Evolutionary conservation across 2,329 filamentous ascomycete genomes (phyloP).

Genomic region (Acarospora socialis): DNA sequence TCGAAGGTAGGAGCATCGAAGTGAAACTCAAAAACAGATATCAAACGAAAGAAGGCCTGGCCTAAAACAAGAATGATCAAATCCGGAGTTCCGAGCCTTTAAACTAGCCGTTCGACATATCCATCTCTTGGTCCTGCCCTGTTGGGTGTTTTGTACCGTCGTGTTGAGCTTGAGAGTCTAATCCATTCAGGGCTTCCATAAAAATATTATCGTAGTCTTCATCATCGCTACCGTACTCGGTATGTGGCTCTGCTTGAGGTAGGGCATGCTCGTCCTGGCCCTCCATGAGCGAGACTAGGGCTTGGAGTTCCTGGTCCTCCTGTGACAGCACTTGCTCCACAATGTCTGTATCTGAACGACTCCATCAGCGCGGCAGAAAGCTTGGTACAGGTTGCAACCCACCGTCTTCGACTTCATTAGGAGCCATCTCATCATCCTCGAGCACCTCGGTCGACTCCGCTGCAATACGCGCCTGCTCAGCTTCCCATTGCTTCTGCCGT

Average conservation of each 20-base stretch:
- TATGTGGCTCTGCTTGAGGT: slow-evolving; percentile 11
- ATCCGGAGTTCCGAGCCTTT: slow-evolving; percentile 3
- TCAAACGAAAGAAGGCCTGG: no score
- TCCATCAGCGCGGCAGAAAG: slow-evolving; percentile 5
- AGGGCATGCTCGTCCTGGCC: slow-evolving; percentile 6
- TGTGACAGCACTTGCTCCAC: slow-evolving; percentile 24
- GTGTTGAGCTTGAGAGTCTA: slow-evolving; percentile 17
- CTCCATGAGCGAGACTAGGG: slow-evolving; percentile 31
- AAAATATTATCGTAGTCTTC: slow-evolving; percentile 50
- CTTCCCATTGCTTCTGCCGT: slow-evolving; percentile 31
- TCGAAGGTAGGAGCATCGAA: no score
- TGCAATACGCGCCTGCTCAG: slow-evolving; percentile 28
- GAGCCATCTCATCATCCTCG: slow-evolving; percentile 13
- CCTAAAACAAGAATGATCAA: slow-evolving; percentile 6
- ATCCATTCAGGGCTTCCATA: slow-evolving; percentile 45
- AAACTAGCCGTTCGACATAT: slow-evolving; percentile 22
- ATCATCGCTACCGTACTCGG: slow-evolving; percentile 37
- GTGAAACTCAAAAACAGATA: no score
- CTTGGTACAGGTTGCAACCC: not conserved
- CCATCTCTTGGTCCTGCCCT: slow-evolving; percentile 22
- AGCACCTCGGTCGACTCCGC: slow-evolving; percentile 15
- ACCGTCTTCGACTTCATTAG: no score
- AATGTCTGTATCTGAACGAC: slow-evolving; percentile 17
- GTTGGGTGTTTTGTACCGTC: not conserved
- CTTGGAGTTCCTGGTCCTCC: slow-evolving; percentile 32